phyloP scores from a whole-genome alignment of 345 rosid genomes.

The Salix arbutifolia region DNA sequence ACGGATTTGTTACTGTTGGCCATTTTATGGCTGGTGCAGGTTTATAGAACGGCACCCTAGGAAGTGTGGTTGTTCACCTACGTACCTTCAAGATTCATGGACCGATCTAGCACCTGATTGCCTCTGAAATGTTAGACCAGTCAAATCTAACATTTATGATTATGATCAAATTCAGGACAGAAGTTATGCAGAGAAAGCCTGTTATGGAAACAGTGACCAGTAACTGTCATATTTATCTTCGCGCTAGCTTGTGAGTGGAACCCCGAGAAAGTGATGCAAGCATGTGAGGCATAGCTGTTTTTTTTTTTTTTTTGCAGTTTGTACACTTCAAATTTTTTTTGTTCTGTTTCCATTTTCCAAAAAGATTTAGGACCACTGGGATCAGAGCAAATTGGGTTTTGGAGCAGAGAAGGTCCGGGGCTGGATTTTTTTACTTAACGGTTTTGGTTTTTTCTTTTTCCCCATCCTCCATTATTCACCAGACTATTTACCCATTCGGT shows the following conservation, averaged over 20 bases:
- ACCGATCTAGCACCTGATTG: not conserved
- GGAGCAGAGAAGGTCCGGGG: not conserved
- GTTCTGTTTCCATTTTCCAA: constrained; percentile 5
- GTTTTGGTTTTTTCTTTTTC: not conserved
- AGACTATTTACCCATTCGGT: not conserved
- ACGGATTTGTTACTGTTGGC: not conserved
- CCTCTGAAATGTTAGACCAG: constrained; percentile 26
- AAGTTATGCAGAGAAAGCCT: constrained; percentile 10
- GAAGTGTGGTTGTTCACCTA: not conserved
- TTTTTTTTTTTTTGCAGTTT: not conserved
- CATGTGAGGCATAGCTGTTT: constrained; percentile 16
- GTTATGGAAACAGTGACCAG: constrained; percentile 3
- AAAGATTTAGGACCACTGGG: constrained; percentile 28
- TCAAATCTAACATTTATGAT: constrained; percentile 14
- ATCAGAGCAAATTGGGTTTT: not conserved
- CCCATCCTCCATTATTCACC: not conserved
- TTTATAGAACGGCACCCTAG: not conserved
- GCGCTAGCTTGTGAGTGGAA: constrained; percentile 7
- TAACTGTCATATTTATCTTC: constrained; percentile 4
- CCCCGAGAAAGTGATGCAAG: constrained; percentile 8
- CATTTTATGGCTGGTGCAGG: not conserved
- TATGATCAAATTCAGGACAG: constrained; percentile 11
- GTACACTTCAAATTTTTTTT: not conserved
- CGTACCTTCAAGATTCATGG: not conserved
- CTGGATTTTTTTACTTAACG: not conserved